A percentile compares a stretch with the other conserved stretches of the same genome.
Evolutionary conservation across 495 filamentous ascomycete genomes (phyloP).

Genomic region (Amphirosellinia nigrospora): DNA sequence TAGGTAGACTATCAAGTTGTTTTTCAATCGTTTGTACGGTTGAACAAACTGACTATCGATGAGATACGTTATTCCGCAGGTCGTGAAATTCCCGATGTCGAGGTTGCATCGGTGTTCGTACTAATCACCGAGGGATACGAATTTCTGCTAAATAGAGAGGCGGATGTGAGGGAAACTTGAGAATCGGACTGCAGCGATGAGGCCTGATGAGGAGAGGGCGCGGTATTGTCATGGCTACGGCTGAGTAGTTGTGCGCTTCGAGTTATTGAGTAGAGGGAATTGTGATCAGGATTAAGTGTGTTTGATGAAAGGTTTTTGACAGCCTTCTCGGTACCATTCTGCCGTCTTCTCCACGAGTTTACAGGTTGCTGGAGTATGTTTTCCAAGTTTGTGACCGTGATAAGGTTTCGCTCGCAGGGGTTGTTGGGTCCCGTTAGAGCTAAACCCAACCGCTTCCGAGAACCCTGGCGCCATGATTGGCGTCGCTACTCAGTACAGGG

Average conservation of each 20-base stretch:
- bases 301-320: neutral
- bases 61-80: neutral
- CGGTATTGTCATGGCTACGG: neutral
- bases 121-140: neutral
- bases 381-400: neutral
- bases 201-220: neutral
- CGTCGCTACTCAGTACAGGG: neutral
- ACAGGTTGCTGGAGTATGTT: neutral
- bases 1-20: conserved; percentile 4
- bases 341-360: neutral
- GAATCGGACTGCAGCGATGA: neutral
- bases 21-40: conserved; percentile 2
- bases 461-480: neutral
- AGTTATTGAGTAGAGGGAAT: neutral
- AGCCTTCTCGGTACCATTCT: neutral
- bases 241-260: neutral
- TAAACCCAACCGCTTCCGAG: neutral
- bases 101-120: conserved; percentile 4
- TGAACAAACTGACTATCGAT: neutral
- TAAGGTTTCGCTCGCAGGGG: neutral
- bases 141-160: conserved; percentile 2
- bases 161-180: conserved; percentile 1
- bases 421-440: neutral
- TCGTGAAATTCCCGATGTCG: neutral
- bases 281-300: neutral